Evolutionary conservation across 805 yeast genomes (phyloP).

Genomic region (Starmerella floricola): DNA sequence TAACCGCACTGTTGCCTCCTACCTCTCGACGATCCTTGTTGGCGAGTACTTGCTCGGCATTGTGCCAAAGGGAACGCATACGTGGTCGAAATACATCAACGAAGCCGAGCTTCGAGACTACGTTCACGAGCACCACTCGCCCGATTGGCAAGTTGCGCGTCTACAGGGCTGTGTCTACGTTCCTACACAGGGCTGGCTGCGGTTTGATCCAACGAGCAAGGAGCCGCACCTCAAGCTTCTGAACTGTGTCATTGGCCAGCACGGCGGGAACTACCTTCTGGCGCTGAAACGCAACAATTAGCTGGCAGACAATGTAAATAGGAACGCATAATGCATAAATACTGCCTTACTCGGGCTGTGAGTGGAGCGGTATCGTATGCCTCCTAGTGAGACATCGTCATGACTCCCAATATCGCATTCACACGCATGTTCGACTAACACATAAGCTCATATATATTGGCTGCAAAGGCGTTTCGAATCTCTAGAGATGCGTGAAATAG

Average conservation of each 20-base stretch:
- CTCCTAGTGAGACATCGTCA: too few relatives aligned
- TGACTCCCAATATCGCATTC: too few relatives aligned
- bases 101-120: slow-evolving; percentile 57
- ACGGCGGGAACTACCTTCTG: slow-evolving; percentile 75
- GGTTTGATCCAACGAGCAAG: slow-evolving; percentile 33
- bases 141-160: slow-evolving; percentile 45
- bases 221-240: slow-evolving; percentile 6
- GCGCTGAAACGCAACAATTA: slow-evolving; percentile 34
- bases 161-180: slow-evolving; percentile 71
- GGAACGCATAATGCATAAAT: too few relatives aligned
- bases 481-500: too few relatives aligned
- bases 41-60: slow-evolving; percentile 70
- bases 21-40: slow-evolving; percentile 84
- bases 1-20: slow-evolving; percentile 73
- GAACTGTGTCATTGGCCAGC: slow-evolving; percentile 28
- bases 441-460: too few relatives aligned
- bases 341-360: too few relatives aligned
- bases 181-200: slow-evolving; percentile 78
- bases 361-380: too few relatives aligned
- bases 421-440: too few relatives aligned
- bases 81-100: slow-evolving; percentile 73
- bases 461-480: too few relatives aligned
- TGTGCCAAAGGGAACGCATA: slow-evolving; percentile 91
- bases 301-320: too few relatives aligned
- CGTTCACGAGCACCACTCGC: slow-evolving; percentile 35